phyloP scores from a whole-genome alignment of 2,329 filamentous ascomycete species.

The Trichoderma pleuroti region DNA sequence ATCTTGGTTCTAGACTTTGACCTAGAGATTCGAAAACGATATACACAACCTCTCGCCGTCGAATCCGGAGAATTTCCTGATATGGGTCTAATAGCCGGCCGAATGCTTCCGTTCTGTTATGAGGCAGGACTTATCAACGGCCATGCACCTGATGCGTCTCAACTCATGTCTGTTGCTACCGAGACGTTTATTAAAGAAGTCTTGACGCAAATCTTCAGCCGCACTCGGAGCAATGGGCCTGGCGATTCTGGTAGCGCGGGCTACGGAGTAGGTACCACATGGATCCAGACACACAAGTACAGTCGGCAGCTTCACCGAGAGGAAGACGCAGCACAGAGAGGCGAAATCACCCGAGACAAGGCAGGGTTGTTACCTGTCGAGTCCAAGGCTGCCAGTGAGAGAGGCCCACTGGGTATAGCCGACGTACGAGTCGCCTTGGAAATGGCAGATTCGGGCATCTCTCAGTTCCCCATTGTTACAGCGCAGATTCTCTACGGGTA shows the following conservation, averaged over 20 bases:
- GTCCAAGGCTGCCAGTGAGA: constrained; percentile 68
- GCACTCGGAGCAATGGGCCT: constrained; percentile 62
- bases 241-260: constrained; percentile 59
- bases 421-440: constrained; percentile 75
- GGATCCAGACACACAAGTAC: constrained; percentile 78
- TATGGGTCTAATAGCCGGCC: constrained; percentile 56
- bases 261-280: constrained; percentile 62
- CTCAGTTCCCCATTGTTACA: constrained; percentile 71
- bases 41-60: constrained; percentile 58
- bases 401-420: constrained; percentile 69
- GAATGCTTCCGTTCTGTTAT: constrained; percentile 67
- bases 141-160: constrained; percentile 57
- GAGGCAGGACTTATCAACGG: constrained; percentile 60
- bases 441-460: constrained; percentile 71
- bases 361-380: constrained; percentile 78
- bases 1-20: constrained; percentile 53
- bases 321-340: constrained; percentile 68
- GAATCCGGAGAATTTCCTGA: constrained; percentile 70
- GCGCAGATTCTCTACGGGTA: constrained; percentile 68
- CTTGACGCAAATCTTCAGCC: constrained; percentile 59
- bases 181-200: constrained; percentile 67
- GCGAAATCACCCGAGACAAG: constrained; percentile 70
- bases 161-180: constrained; percentile 62
- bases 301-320: constrained; percentile 70
- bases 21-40: constrained; percentile 64